These are phyloP conservation scores for Blastobotrys buckinghamii DNA, from an alignment of 1,139 yeast species.

Conservation along the genomic window DNA sequence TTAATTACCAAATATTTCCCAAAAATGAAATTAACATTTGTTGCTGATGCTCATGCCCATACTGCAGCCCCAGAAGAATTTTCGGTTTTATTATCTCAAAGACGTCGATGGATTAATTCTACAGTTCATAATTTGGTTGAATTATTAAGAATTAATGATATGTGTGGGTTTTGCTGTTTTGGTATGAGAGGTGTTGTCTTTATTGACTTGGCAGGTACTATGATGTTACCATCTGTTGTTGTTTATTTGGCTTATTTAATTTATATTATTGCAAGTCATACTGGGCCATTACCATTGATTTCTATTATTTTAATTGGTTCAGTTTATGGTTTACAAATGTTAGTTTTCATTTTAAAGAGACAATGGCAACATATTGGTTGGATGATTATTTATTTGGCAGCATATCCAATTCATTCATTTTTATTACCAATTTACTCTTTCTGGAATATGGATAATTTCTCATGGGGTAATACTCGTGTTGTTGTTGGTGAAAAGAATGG, in stretches of 20 bases:
- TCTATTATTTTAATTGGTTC: slow-evolving; percentile 36
- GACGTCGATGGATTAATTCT: slow-evolving; percentile 43
- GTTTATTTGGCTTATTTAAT: slow-evolving; percentile 37
- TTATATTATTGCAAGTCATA: slow-evolving; percentile 31
- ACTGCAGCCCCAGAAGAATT: slow-evolving; percentile 39
- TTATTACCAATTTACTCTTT: slow-evolving; percentile 37
- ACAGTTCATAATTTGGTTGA: slow-evolving; percentile 40
- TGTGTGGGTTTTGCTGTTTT: slow-evolving; percentile 40
- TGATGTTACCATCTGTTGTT: slow-evolving; percentile 39
- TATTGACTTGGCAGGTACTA: slow-evolving; percentile 35
- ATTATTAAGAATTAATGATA: slow-evolving; percentile 34
- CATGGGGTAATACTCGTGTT: slow-evolving; percentile 41
- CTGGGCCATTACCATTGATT: slow-evolving; percentile 33
- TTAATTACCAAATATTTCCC: slow-evolving; percentile 37
- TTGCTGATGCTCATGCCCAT: slow-evolving; percentile 36
- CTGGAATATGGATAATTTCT: slow-evolving; percentile 41
- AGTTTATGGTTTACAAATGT: slow-evolving; percentile 37
- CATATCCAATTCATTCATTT: slow-evolving; percentile 38
- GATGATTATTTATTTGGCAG: slow-evolving; percentile 38
- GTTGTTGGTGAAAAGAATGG: slow-evolving; percentile 38
- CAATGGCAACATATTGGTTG: slow-evolving; percentile 42
- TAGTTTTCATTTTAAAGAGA: slow-evolving; percentile 35
- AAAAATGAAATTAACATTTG: slow-evolving; percentile 34
- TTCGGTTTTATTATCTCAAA: slow-evolving; percentile 37
- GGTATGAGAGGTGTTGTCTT: slow-evolving; percentile 39